Evolutionary conservation across 805 yeast genomes (phyloP), one percentile per base, ranked within the genome.

Genomic region (Kodamaea laetipori): DNA sequence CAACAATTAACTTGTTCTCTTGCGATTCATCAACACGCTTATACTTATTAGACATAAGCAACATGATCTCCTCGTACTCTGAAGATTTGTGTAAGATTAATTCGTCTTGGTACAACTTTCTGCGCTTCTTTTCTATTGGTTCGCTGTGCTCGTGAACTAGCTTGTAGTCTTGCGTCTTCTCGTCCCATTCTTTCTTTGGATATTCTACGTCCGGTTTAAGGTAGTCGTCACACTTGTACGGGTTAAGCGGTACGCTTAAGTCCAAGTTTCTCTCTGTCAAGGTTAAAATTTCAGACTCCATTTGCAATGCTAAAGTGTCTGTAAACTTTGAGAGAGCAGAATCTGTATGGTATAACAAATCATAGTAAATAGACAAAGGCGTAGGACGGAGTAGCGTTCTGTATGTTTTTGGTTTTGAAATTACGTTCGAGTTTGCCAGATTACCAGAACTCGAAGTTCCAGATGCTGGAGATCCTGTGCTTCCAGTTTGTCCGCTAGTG

Each of bases 1-100:
- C 63, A 31, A 69, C 68, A 52, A 71, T 64, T 45, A 63, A 64
- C 46, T 65, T 66, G 35, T 67, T 73, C 36, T 60, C 60, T 1
- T 52, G 47, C 37, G 62, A 48, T 21, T 71, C 74, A 37, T 67
- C 73, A 17, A 67, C 59, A 37, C 60, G 61, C 45, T 63, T 69
- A 47, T 67, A 61, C 46, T 66, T 69, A 46, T 64, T 64, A 3
- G 74, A 68, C 28, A 71, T 58, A 37, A 71, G 57, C 43, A 70
- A 61, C 98, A 92, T 92, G 58, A 90, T 71, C 58, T 88, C 95
- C 63, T 94, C 98, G 66, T 86, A 89, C 51, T 89, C 95, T 2
- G 71, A 64, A 1, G 90, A 81, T 53, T 86, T 86, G 58, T 89
- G 96, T 28, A 73, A 41, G 3, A 69, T 61, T 50, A 69, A 49